Conservation (phyloP, 2,329 filamentous ascomycete species). For the Ustulina deusta region DNA sequence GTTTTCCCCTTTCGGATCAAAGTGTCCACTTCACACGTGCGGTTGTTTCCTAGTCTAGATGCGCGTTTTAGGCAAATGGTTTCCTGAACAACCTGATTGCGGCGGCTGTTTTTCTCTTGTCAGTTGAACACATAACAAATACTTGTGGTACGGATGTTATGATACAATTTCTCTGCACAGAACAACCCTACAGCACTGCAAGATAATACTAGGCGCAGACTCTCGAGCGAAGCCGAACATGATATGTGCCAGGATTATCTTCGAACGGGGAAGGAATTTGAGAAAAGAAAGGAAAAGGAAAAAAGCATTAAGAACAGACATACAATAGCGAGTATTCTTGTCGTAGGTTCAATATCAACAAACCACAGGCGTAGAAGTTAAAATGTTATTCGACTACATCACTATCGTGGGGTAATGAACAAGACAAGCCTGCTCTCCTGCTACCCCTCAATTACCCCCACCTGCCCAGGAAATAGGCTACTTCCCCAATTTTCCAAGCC, state of each 20-base stretch:
- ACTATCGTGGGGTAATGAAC: no score
- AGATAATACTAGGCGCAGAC: neutral
- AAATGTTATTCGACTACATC: no score
- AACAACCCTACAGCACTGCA: neutral
- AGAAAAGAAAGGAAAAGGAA: no score
- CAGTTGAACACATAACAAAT: neutral
- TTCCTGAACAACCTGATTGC: neutral
- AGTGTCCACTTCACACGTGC: neutral
- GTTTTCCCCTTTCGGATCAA: conserved; percentile 10
- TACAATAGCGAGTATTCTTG: no score
- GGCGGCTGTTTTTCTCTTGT: neutral
- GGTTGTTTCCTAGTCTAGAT: neutral
- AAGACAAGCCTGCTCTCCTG: no score
- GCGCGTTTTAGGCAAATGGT: conserved; percentile 1
- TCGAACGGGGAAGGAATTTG: no score
- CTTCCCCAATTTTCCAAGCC: conserved; percentile 9
- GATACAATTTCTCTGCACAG: neutral
- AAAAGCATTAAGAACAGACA: no score
- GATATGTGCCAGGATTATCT: no score
- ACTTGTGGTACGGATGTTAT: neutral
- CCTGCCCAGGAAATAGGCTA: neutral
- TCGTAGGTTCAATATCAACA: no score
- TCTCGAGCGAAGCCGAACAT: no score
- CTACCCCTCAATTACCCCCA: neutral
- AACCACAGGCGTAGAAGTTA: no score